Evolutionary conservation across 768 basidiomycete species (phyloP).

Genomic region (Calocera cornea): DNA sequence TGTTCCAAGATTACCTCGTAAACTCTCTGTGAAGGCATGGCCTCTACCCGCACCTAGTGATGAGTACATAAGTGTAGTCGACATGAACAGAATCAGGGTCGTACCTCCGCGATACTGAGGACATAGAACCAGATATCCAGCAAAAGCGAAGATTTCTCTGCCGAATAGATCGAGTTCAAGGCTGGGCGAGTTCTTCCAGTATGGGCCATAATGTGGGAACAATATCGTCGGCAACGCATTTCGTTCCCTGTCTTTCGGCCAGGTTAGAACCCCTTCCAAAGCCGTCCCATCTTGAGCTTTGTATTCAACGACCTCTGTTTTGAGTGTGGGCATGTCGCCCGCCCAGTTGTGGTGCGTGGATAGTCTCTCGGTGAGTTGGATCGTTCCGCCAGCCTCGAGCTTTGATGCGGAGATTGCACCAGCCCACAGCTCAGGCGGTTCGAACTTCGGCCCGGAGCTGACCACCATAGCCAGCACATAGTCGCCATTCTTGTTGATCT

Average conservation of each 20-base stretch:
- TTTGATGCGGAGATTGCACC: background rate
- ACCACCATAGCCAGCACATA: conserved; percentile 7
- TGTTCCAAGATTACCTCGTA: conserved; percentile 8
- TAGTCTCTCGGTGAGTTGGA: conserved; percentile 6
- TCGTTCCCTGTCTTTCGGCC: conserved; percentile 5
- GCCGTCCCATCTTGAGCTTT: conserved; percentile 9
- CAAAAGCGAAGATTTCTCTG: conserved; percentile 1
- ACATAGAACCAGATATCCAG: conserved; percentile 8
- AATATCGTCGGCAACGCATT: conserved; percentile 11
- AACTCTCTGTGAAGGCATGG: conserved; percentile 6
- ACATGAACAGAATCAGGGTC: too few relatives aligned
- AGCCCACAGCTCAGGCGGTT: conserved; percentile 8
- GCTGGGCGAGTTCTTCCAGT: conserved; percentile 8
- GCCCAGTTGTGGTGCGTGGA: conserved; percentile 10
- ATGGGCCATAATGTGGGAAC: conserved; percentile 11
- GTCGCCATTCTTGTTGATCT: background rate
- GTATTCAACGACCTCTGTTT: conserved; percentile 7
- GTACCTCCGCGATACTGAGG: conserved; percentile 14
- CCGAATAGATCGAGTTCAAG: background rate
- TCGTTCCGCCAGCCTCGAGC: background rate
- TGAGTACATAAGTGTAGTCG: too few relatives aligned
- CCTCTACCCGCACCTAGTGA: conserved; percentile 10
- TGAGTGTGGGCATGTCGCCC: background rate
- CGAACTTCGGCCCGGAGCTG: conserved; percentile 9
- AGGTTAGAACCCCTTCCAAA: conserved; percentile 9